A percentile compares a stretch with the other conserved stretches of the same genome.
Conservation (phyloP, 1,284 basidiomycete genomes). For the Caloboletus inedulis region DNA sequence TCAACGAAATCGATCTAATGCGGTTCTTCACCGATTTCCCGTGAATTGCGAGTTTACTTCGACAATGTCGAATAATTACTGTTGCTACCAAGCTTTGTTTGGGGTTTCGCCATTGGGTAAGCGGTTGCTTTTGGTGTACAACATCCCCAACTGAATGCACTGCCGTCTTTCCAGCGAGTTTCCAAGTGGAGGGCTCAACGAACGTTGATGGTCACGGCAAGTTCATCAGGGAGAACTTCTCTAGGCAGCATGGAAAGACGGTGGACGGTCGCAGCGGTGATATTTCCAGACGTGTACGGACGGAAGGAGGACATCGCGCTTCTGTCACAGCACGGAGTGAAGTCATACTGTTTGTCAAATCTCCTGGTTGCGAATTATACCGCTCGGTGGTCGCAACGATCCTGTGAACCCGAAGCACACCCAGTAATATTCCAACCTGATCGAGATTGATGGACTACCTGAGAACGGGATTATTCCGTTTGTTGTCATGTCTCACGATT, state of each 20-base stretch:
- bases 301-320: slow-evolving; percentile 68
- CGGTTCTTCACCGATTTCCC: neutral
- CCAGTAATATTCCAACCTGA: slow-evolving; percentile 39
- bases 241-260: slow-evolving; percentile 61
- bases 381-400: slow-evolving; percentile 64
- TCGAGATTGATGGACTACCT: slow-evolving; percentile 67
- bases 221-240: slow-evolving; percentile 76
- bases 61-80: slow-evolving; percentile 1
- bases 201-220: slow-evolving; percentile 55
- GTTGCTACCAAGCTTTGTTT: slow-evolving; percentile 6
- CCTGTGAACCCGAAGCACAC: slow-evolving; percentile 49
- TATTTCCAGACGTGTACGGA: slow-evolving; percentile 67
- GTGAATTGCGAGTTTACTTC: neutral
- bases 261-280: slow-evolving; percentile 65
- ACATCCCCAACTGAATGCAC: neutral
- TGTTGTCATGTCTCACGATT: slow-evolving; percentile 46
- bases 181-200: slow-evolving; percentile 68
- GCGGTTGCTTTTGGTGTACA: neutral
- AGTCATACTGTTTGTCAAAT: slow-evolving; percentile 65
- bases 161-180: slow-evolving; percentile 41
- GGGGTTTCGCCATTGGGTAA: slow-evolving; percentile 19
- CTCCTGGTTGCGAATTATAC: slow-evolving; percentile 44
- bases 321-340: slow-evolving; percentile 56
- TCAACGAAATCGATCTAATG: neutral
- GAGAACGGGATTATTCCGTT: slow-evolving; percentile 64